Evolutionary conservation across 495 filamentous ascomycete genomes (phyloP), one percentile per base, ranked within the genome.

Genomic region (Aspergillus affinis): DNA sequence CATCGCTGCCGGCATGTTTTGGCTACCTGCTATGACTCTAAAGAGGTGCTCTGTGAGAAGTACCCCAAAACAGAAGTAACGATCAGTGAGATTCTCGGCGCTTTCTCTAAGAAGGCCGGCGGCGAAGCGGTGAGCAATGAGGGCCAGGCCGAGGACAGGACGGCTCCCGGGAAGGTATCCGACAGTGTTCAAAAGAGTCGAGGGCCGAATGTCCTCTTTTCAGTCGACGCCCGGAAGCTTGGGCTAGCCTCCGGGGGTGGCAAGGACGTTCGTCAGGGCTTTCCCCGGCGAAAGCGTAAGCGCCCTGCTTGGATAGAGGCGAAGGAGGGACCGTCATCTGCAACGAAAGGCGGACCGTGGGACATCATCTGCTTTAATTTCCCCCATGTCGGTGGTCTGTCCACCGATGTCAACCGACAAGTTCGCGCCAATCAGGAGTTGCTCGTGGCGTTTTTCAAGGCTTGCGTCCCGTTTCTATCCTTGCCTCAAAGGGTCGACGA

Each of bases 341-440:
- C 26, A 12, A 51, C 54, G 9, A 60, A 60, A 10, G 83, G 80
- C 12, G 75, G 73, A 3, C 70, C 69, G 2, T 93, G 87, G 78
- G 88, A 96, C 69, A 76, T 83, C 41, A 86, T 97, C 52, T 82
- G 91, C 51, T 98, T 97, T 82, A 96, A 97, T 78, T 98, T 98
- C 74, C 94, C 94, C 50, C 94, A 98, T 74, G 88, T 96, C 2
- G 94, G 94, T 54, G 94, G 94, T 8, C 84, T 92, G 61, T 89
- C 84, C 49, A 98, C 86, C 48, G 94, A 98, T 75, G 90, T 97
- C 52, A 96, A 96, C 75, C 81, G 94, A 18, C 94, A 98, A 76
- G 92, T 97, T 13, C 85, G 94, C 36, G 82, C 87, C 64, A 98
- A 98, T 69, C 94, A 98, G 75, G 89, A 93, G 68, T 79, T 97